Evolutionary conservation across 78 protist species (phyloP).

Genomic region (Planoprotostelium fungivorum): DNA sequence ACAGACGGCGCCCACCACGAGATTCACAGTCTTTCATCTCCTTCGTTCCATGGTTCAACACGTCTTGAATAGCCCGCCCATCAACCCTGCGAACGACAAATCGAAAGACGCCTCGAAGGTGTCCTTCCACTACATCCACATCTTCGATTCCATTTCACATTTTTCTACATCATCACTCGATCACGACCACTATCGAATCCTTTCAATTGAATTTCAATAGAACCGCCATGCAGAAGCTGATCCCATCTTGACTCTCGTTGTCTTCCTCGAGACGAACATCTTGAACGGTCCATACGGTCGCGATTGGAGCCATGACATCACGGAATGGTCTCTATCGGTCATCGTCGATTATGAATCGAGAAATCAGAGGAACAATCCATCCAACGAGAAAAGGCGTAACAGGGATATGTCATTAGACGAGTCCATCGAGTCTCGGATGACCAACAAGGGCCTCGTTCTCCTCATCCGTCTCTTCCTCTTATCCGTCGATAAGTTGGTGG

Average conservation of each 20-base stretch:
- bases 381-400: too few relatives aligned
- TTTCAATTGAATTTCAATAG: neutral
- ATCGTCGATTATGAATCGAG: neutral
- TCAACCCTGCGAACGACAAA: neutral
- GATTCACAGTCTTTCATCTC: neutral
- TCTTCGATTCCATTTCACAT: too few relatives aligned
- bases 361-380: neutral
- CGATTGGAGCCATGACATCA: neutral
- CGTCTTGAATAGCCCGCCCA: neutral
- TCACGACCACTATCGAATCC: too few relatives aligned
- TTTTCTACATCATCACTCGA: too few relatives aligned
- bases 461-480: neutral
- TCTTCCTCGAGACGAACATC: neutral
- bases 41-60: neutral
- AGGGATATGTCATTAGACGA: neutral
- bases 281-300: neutral
- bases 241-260: neutral
- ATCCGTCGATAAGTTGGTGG: neutral
- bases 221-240: neutral
- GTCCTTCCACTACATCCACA: too few relatives aligned
- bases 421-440: neutral
- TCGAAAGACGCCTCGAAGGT: neutral
- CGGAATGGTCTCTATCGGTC: neutral
- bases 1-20: neutral
- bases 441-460: neutral